A percentile compares a stretch with the other conserved stretches of the same genome.
Conservation (phyloP, 1,284 basidiomycete species). For the Pisolithus thermaeus region DNA sequence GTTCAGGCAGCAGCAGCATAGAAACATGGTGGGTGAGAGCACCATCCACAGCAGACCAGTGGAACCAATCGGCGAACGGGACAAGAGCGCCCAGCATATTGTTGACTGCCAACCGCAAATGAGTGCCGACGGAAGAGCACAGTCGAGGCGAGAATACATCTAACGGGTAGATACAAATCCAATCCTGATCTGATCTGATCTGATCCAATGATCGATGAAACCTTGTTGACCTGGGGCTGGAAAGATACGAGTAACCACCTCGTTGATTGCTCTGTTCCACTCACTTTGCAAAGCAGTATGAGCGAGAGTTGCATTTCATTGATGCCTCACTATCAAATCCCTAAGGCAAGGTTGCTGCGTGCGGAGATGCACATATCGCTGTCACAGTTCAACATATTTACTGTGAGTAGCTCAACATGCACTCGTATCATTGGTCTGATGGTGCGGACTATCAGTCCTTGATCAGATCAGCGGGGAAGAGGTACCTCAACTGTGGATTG, state of each 20-base stretch:
- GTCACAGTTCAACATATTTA: background rate
- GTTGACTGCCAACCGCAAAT: too few relatives aligned
- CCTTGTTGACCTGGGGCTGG: too few relatives aligned
- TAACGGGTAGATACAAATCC: too few relatives aligned
- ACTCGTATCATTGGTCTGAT: background rate
- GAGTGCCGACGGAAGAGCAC: too few relatives aligned
- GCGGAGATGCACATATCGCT: background rate
- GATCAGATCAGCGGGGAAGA: background rate
- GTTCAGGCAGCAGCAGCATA: too few relatives aligned
- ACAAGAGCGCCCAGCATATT: too few relatives aligned
- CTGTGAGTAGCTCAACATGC: constrained; percentile 7
- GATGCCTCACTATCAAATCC: constrained; percentile 9
- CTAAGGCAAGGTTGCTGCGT: background rate
- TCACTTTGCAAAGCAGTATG: background rate
- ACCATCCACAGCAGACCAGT: too few relatives aligned
- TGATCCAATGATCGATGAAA: constrained; percentile 13
- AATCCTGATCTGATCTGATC: too few relatives aligned
- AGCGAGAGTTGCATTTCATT: background rate
- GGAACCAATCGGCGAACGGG: too few relatives aligned
- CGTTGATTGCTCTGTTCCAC: background rate
- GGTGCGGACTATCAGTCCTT: background rate
- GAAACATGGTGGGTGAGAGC: too few relatives aligned
- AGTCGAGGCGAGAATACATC: too few relatives aligned
- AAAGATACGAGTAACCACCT: background rate
- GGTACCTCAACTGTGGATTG: constrained; percentile 3